Conservation (phyloP, 2,329 filamentous ascomycete genomes). For the Salinomyces thailandicus region DNA sequence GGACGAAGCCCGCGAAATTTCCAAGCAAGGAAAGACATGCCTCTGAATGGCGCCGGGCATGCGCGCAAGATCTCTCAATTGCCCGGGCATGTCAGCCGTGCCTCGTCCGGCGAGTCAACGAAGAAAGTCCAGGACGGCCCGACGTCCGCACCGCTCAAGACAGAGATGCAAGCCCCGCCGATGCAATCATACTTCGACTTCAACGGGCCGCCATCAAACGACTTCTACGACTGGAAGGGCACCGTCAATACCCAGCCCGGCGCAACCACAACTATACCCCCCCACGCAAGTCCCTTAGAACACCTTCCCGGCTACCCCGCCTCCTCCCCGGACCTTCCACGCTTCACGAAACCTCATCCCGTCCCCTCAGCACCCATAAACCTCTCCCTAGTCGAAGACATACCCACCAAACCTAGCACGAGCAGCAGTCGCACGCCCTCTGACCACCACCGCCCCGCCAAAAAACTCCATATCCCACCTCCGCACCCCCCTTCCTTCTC, state of each 20-base stretch:
- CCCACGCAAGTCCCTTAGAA: constrained; percentile 12
- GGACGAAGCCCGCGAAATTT: constrained; percentile 92
- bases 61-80: constrained; percentile 49
- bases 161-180: constrained; percentile 26
- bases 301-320: constrained; percentile 16
- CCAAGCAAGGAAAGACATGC: constrained; percentile 85
- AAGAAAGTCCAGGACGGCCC: constrained; percentile 20
- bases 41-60: constrained; percentile 66
- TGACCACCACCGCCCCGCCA: constrained; percentile 14
- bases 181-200: constrained; percentile 30
- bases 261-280: constrained; percentile 35
- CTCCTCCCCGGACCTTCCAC: constrained; percentile 44
- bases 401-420: constrained; percentile 29
- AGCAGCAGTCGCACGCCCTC: constrained; percentile 11
- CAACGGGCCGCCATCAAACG: constrained; percentile 31
- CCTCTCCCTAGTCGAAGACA: constrained; percentile 47
- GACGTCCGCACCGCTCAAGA: constrained; percentile 22
- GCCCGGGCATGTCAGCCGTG: constrained; percentile 11
- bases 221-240: constrained; percentile 36
- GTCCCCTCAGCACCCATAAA: constrained; percentile 40
- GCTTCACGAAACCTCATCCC: constrained; percentile 30
- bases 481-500: constrained; percentile 36
- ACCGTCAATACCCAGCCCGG: constrained; percentile 17
- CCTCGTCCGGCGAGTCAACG: constrained; percentile 18
- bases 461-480: constrained; percentile 22